Evolutionary conservation across 176 grass and related monocot species (phyloP).

Genomic region (Oryza australiensis): DNA sequence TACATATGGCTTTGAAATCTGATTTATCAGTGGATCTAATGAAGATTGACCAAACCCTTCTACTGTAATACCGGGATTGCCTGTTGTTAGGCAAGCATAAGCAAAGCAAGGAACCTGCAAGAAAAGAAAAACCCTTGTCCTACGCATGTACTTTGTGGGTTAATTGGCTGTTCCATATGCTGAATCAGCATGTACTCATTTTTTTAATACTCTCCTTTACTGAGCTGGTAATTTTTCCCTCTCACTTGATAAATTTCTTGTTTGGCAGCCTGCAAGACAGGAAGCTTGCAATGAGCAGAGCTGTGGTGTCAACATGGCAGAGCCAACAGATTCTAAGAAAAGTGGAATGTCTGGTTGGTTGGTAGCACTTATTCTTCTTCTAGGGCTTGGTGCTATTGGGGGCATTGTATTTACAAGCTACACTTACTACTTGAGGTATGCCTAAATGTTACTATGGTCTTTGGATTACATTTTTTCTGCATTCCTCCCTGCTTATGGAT

Average conservation of each 20-base stretch:
- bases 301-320: constrained; percentile 42
- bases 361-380: constrained; percentile 58
- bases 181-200: background rate
- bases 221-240: background rate
- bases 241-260: constrained; percentile 13
- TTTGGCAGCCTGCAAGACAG: constrained; percentile 60
- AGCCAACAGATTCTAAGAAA: constrained; percentile 42
- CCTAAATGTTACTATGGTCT: background rate
- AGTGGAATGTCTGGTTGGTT: constrained; percentile 68
- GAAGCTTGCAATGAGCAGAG: constrained; percentile 67
- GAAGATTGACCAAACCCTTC: background rate
- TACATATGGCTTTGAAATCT: background rate
- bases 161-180: no score
- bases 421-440: constrained; percentile 62
- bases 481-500: background rate
- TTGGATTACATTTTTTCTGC: constrained; percentile 1
- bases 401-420: constrained; percentile 64
- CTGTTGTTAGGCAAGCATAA: background rate
- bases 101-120: background rate
- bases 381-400: constrained; percentile 44
- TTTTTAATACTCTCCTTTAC: background rate
- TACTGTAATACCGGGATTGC: background rate
- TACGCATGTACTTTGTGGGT: background rate
- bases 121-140: background rate
- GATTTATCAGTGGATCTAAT: background rate